Evolutionary conservation across 1,284 basidiomycete genomes (phyloP).

Genomic region (Leucoagaricus sp.): DNA sequence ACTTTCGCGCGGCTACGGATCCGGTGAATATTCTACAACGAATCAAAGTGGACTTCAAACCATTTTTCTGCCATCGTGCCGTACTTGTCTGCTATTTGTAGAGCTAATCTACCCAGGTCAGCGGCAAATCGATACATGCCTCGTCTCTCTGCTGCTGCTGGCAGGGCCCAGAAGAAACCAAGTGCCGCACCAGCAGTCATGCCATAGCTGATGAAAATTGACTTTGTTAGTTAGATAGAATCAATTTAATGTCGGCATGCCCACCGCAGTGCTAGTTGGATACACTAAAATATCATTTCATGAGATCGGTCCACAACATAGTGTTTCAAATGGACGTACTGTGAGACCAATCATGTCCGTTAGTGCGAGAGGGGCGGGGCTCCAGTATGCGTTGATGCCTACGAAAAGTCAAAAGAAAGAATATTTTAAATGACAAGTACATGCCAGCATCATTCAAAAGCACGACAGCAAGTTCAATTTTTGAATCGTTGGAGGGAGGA

Average conservation of each 20-base stretch:
- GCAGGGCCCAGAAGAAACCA: conserved; percentile 70
- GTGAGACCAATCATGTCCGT: conserved; percentile 65
- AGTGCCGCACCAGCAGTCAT: conserved; percentile 66
- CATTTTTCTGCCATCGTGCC: conserved; percentile 68
- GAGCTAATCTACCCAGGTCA: conserved; percentile 64
- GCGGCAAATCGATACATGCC: conserved; percentile 66
- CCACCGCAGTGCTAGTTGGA: conserved; percentile 65
- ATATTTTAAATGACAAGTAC: conserved; percentile 13
- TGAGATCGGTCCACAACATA: not conserved
- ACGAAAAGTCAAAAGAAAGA: not conserved
- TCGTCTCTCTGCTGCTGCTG: conserved; percentile 58
- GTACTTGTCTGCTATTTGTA: conserved; percentile 62
- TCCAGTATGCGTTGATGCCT: conserved; percentile 74
- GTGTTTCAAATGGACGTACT: conserved; percentile 38
- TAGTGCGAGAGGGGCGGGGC: conserved; percentile 52
- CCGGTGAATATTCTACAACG: conserved; percentile 13
- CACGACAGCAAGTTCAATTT: conserved; percentile 60
- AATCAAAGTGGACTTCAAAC: conserved; percentile 31
- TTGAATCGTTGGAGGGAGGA: conserved; percentile 57
- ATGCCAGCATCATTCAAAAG: conserved; percentile 68
- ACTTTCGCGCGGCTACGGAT: conserved; percentile 55
- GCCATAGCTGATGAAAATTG: conserved; percentile 47
- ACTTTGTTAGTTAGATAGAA: too few relatives aligned
- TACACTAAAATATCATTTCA: conserved; percentile 37
- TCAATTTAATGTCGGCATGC: conserved; percentile 1